Percentiles rank a stretch among this genome's conserved stretches.
These are phyloP conservation scores for Ophiostoma sp. DNA, from an alignment of 2,329 filamentous ascomycete genomes.

Conservation along the genomic window DNA sequence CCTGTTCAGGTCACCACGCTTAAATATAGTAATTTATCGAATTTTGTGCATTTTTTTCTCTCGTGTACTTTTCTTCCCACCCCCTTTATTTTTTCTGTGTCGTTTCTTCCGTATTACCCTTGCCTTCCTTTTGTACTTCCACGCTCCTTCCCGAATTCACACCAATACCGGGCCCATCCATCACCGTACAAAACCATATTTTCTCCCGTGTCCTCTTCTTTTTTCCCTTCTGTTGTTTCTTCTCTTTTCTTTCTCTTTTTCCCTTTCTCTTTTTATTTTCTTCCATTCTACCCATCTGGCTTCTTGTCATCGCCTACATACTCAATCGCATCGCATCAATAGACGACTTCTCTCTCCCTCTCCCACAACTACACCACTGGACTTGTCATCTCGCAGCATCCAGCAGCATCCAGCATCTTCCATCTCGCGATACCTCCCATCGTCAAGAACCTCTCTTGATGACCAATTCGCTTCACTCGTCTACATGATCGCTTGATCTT, in stretches of 20 bases:
- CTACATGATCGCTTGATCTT: conserved; percentile 11
- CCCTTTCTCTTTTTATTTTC: not conserved
- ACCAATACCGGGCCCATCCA: not conserved
- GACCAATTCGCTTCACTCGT: conserved; percentile 29
- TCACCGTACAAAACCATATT: conserved; percentile 7
- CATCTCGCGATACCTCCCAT: conserved; percentile 32
- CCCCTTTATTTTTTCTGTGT: not conserved
- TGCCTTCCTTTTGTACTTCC: not conserved
- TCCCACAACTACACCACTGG: not conserved
- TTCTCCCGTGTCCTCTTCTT: not conserved
- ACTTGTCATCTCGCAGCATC: conserved; percentile 27
- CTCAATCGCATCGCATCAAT: conserved; percentile 11
- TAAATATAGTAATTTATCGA: not conserved
- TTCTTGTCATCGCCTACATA: conserved; percentile 17
- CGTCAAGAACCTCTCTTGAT: conserved; percentile 33
- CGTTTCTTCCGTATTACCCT: not conserved
- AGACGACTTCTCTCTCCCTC: conserved; percentile 10
- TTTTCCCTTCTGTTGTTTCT: not conserved
- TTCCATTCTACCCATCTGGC: not conserved
- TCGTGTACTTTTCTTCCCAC: not conserved
- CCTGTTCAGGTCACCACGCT: not conserved
- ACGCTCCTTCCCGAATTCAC: not conserved
- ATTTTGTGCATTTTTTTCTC: not conserved
- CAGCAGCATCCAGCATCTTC: conserved; percentile 36
- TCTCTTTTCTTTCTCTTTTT: not conserved